Percentiles rank a stretch among this genome's conserved stretches.
These are phyloP conservation scores for Ceriops tagal DNA, from an alignment of 345 rosid genomes.

Conservation along the genomic window DNA sequence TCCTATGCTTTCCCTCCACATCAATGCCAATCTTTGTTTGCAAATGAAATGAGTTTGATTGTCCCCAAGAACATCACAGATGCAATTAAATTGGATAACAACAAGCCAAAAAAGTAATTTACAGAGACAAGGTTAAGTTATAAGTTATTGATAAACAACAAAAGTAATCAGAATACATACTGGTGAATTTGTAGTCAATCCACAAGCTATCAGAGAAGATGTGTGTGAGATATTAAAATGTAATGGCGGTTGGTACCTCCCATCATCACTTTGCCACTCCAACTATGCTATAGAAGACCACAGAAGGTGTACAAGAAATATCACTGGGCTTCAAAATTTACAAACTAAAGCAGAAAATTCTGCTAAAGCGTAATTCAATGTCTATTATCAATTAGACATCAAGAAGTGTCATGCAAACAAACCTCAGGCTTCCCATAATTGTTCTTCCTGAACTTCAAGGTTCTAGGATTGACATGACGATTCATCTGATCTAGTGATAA, in stretches of 20 bases:
- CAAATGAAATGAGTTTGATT: constrained; percentile 9
- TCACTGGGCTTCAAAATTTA: constrained; percentile 2
- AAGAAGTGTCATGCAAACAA: constrained; percentile 12
- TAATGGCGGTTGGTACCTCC: constrained; percentile 35
- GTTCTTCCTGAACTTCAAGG: constrained; percentile 71
- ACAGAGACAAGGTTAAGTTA: background rate
- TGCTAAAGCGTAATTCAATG: background rate
- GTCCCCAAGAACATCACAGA: background rate
- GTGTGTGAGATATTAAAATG: constrained; percentile 90
- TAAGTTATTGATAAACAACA: background rate
- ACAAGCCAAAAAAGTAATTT: background rate
- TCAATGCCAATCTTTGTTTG: constrained; percentile 70
- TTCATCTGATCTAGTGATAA: constrained; percentile 27
- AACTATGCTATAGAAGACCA: constrained; percentile 39
- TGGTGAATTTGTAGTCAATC: constrained; percentile 56
- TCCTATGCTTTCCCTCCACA: constrained; percentile 74
- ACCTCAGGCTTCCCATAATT: constrained; percentile 96
- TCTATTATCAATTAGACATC: background rate
- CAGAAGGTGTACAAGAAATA: background rate
- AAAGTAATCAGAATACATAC: constrained; percentile 34
- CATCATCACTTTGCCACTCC: constrained; percentile 49
- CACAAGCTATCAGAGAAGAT: constrained; percentile 76
- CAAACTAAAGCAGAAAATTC: background rate
- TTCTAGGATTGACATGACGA: constrained; percentile 45
- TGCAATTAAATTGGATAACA: background rate